Evolutionary conservation across 164 flowering plant genomes (phyloP), one percentile per base, ranked within the genome.

Genomic region (Macadamia tetraphylla): DNA sequence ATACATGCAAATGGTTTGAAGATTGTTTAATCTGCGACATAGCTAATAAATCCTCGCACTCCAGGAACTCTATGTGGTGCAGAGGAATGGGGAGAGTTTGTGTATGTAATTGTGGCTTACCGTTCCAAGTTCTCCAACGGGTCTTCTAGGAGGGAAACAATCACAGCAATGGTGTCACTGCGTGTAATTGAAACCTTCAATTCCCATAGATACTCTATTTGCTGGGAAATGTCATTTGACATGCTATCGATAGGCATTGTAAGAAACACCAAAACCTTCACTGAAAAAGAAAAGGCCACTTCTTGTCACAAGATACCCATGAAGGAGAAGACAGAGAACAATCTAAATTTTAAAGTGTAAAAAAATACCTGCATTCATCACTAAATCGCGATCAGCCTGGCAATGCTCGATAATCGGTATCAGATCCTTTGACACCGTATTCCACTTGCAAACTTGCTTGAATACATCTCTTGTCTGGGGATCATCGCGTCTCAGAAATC

Each of bases 371-470:
- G 97, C 88, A 76, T 86, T 87, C 31, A 89, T 69, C 58, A 94
- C 91, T 77, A 92, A 74, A 57, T 75, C 81, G 3, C 75, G 82
- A 66, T 94, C 97, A 60, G 81, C 83, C 69, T 88, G 91, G 63
- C 77, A 86, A 59, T 76, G 70, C 64, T 90, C 90, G 35, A 94
- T 88, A 52, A 92, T 86, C 1, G 99, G 98, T 18, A 94, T 79
- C 86, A 94, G 81, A 77, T 92, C 84, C 32, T 86, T 81, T 0
- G 82, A 79, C 23, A 83, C 94, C 31, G 72, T 89, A 49, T 90
- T 90, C 97, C 97, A 94, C 76, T 83, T 90, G 69, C 98, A 89
- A 4, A 94, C 87, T 82, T 90, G 96, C 80, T 86, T 92, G 74
- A 94, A 94, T 29, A 90, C 98, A 44, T 88, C 90, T 52, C 99